Percentiles rank a stretch among this genome's conserved stretches.
Conservation (phyloP, 257 asterid species). For the Solanum neorickii region DNA sequence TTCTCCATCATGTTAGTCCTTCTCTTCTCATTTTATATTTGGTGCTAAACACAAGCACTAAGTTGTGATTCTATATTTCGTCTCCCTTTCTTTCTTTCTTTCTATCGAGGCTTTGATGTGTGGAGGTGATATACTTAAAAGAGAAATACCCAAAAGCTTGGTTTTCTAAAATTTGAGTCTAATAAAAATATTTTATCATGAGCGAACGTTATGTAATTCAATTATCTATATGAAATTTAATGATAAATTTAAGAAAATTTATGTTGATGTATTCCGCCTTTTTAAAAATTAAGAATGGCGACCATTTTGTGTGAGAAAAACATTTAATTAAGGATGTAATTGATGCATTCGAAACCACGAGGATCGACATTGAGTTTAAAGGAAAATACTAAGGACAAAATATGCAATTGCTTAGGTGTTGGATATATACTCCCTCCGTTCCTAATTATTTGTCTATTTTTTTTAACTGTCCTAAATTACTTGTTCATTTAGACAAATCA, state of each 20-base stretch:
- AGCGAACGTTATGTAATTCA: not conserved
- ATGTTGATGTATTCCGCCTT: not conserved
- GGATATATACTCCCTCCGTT: not conserved
- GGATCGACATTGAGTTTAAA: not conserved
- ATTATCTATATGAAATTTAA: not conserved
- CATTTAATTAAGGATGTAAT: not conserved
- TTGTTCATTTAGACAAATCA: no score
- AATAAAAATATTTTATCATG: not conserved
- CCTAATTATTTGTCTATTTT: no score
- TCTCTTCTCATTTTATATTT: not conserved
- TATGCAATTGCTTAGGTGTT: not conserved
- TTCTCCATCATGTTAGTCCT: constrained; percentile 1
- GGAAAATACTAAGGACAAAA: not conserved
- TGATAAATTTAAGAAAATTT: not conserved
- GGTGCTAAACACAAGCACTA: not conserved
- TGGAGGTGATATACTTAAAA: not conserved
- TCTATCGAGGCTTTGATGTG: not conserved
- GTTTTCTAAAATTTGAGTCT: not conserved
- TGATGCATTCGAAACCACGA: not conserved
- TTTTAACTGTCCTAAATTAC: no score
- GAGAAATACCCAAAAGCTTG: not conserved
- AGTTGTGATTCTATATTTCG: not conserved
- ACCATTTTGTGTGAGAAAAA: not conserved
- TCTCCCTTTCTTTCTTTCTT: not conserved
- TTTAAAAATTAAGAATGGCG: not conserved